These are phyloP conservation scores for Populus hybrid DNA, from an alignment of 441 rosid species.

Conservation along the genomic window DNA sequence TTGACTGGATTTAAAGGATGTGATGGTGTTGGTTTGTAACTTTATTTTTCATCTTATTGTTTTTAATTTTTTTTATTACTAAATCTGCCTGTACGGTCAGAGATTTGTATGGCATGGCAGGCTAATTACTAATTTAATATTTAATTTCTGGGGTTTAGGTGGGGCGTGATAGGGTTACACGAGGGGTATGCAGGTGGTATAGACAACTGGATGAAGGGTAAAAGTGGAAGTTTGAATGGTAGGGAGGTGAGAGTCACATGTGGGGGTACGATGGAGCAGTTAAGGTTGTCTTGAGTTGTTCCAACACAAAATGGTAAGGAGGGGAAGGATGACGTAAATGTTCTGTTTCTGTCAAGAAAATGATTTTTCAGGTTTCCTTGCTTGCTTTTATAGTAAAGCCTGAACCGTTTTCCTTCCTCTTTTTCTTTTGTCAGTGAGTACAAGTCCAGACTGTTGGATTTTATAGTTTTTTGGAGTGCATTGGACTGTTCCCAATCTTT, in stretches of 20 bases:
- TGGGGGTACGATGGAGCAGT: constrained; percentile 32
- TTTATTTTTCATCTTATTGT: too few species aligned
- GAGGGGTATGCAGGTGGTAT: background rate
- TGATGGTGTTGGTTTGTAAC: background rate
- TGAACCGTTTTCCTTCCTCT: background rate
- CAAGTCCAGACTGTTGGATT: background rate
- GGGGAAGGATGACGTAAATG: constrained; percentile 20
- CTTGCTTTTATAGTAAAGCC: constrained; percentile 1
- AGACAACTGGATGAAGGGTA: background rate
- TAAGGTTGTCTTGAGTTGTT: constrained; percentile 42
- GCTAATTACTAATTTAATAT: background rate
- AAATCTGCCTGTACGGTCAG: background rate
- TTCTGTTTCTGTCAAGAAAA: constrained; percentile 20
- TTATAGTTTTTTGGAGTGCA: background rate
- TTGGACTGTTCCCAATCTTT: background rate
- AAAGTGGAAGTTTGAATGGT: background rate
- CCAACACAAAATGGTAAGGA: constrained; percentile 29
- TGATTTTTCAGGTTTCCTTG: constrained; percentile 13
- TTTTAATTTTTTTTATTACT: too few species aligned
- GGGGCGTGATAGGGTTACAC: background rate
- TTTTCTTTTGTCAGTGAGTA: background rate
- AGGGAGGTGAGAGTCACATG: constrained; percentile 13
- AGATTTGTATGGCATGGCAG: background rate
- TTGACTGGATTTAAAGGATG: background rate
- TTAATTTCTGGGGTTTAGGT: background rate